Conservation (phyloP, 306 rosid species). For the Glycine soja region DNA sequence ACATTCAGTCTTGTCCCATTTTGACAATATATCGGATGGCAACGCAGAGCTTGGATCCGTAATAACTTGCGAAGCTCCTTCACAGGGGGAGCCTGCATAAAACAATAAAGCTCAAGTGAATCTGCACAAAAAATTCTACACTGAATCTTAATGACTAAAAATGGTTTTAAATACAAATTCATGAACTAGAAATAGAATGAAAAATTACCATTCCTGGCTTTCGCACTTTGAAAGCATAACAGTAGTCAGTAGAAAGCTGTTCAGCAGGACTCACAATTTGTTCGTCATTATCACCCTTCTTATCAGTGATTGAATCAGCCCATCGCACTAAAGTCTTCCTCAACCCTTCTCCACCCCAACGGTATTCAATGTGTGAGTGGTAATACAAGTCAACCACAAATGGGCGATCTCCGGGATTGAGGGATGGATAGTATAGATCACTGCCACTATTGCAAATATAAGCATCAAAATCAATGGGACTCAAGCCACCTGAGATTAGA, state of each 20-base stretch:
- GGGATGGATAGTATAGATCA: constrained; percentile 94
- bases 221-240: constrained; percentile 84
- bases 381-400: constrained; percentile 95
- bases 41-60: constrained; percentile 97
- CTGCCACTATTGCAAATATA: constrained; percentile 98
- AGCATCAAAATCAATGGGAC: constrained; percentile 91
- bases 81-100: constrained; percentile 75
- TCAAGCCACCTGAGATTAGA: constrained; percentile 75
- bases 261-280: constrained; percentile 75
- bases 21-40: constrained; percentile 93
- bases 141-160: constrained; percentile 27
- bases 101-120: constrained; percentile 26
- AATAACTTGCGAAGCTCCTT: constrained; percentile 86
- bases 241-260: constrained; percentile 91
- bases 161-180: constrained; percentile 39
- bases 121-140: constrained; percentile 17
- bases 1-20: constrained; percentile 86
- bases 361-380: constrained; percentile 96
- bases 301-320: constrained; percentile 73
- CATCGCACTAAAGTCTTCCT: constrained; percentile 94
- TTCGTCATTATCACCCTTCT: constrained; percentile 58
- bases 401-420: constrained; percentile 74
- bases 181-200: constrained; percentile 25
- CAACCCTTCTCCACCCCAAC: constrained; percentile 99
- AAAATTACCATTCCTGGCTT: constrained; percentile 75